Conservation (phyloP, 2,329 filamentous ascomycete species). For the Mariannaea sp. region DNA sequence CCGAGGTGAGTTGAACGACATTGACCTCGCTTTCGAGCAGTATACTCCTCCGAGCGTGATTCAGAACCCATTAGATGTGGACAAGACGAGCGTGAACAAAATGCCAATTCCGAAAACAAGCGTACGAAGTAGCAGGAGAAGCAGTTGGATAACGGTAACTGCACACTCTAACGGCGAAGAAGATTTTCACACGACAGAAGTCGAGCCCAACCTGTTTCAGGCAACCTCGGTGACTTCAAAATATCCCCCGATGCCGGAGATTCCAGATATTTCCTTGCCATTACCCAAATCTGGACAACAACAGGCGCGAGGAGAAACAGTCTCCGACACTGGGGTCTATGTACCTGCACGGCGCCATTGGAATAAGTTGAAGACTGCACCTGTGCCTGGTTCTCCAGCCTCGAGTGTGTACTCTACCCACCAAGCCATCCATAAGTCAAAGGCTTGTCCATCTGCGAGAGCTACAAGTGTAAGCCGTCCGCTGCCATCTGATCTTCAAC, state of each 20-base stretch:
- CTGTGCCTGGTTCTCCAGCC: neutral
- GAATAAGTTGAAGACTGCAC: neutral
- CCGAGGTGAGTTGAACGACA: slow-evolving; percentile 15
- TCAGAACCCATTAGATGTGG: neutral
- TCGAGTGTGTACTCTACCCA: slow-evolving; percentile 31
- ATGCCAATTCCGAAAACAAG: neutral
- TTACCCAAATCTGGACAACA: too few species aligned
- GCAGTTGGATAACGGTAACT: slow-evolving; percentile 11
- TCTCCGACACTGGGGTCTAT: neutral
- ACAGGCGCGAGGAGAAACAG: neutral
- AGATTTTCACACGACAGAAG: neutral
- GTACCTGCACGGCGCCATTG: slow-evolving; percentile 3
- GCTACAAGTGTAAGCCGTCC: neutral
- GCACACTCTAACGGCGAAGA: neutral
- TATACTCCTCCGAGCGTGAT: slow-evolving; percentile 13
- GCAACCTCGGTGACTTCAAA: too few species aligned
- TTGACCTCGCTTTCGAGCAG: slow-evolving; percentile 29
- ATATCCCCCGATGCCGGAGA: neutral
- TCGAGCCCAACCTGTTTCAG: too few species aligned
- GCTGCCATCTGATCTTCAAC: too few species aligned
- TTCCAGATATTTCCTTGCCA: neutral
- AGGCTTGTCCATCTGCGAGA: neutral
- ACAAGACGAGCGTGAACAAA: neutral
- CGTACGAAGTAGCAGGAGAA: neutral
- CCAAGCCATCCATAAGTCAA: slow-evolving; percentile 2